Percentiles rank a stretch among this genome's conserved stretches.
These are phyloP conservation scores for Lachnellula cervina DNA, from an alignment of 2,329 filamentous ascomycete genomes.

Conservation along the genomic window DNA sequence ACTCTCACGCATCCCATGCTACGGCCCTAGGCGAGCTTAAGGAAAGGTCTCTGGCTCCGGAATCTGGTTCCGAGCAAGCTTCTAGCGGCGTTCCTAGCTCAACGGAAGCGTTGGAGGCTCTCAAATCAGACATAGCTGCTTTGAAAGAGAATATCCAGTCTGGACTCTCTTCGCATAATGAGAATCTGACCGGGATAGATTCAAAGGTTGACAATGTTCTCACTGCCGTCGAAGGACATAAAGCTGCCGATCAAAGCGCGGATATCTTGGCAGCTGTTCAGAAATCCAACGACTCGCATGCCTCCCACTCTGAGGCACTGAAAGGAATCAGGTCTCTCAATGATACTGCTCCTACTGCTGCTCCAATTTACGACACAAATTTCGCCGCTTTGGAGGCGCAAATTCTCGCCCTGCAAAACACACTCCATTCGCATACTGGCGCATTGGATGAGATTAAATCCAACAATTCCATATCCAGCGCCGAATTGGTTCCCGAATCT, in stretches of 20 bases:
- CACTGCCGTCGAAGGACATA: constrained; percentile 19
- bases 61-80: constrained; percentile 2
- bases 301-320: constrained; percentile 18
- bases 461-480: constrained; percentile 2
- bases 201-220: constrained; percentile 23
- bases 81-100: constrained; percentile 3
- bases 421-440: constrained; percentile 16
- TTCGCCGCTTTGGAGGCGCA: constrained; percentile 16
- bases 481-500: constrained; percentile 8
- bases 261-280: constrained; percentile 27
- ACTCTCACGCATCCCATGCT: constrained; percentile 21
- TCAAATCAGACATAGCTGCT: constrained; percentile 13
- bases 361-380: constrained; percentile 2
- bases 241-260: constrained; percentile 14
- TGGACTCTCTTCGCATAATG: constrained; percentile 17
- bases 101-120: constrained; percentile 3
- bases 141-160: constrained; percentile 22
- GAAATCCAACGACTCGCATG: constrained; percentile 25
- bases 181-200: constrained; percentile 18
- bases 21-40: constrained; percentile 18
- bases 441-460: constrained; percentile 17
- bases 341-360: background rate
- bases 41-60: constrained; percentile 15
- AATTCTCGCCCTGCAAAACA: constrained; percentile 18
- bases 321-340: constrained; percentile 8